Evolutionary conservation across 352 stramenopile species (phyloP), one percentile per base, ranked within the genome.

Genomic region (Globisporangium heterothallicum): DNA sequence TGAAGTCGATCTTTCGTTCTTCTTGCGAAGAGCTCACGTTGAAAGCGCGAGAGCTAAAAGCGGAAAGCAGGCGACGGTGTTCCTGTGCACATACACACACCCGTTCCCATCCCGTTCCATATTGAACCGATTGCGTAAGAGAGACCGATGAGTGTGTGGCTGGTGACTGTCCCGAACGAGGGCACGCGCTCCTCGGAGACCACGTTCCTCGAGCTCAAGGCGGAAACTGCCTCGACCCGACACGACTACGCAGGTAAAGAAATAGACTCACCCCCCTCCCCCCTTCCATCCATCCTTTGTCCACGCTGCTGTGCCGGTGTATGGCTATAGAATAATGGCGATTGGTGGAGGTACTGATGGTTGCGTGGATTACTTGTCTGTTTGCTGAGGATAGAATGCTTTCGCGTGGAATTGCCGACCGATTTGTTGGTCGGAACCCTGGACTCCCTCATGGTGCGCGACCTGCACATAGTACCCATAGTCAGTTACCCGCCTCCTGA

Each of bases 371-470:
- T n/a, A n/a, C n/a, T 7, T 19, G 3, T 30, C n/a, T 42, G 10
- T 14, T 49, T 25, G 6, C 22, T 42, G 30, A 47, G 16, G 16
- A 30, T 42, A 77, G 83, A 96, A 48, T 86, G 79, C 48, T 80
- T 84, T 50, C 78, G 85, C 16, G 87, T 97, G 43, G 84, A 96
- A 43, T 64, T 99, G 36, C 96, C 96, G 29, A 88, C 79, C 14
- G 94, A 96, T 50, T 74, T 99, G 57, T 86, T 97, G 29, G 95
- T 99, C 13, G 97, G 97, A 9, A 99, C 97, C 26, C 75, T 99
- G 29, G 96, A 99, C 70, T 97, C 85, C 57, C 86, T 99, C 22
- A 99, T 99, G 95, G 81, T 93, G 22, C 53, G 44, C 26, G 34
- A 16, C n/a, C 12, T 18, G n/a, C n/a, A n/a, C n/a, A n/a, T n/a